Evolutionary conservation across 1,284 basidiomycete genomes (phyloP).

Genomic region (Puccinia novopanici): DNA sequence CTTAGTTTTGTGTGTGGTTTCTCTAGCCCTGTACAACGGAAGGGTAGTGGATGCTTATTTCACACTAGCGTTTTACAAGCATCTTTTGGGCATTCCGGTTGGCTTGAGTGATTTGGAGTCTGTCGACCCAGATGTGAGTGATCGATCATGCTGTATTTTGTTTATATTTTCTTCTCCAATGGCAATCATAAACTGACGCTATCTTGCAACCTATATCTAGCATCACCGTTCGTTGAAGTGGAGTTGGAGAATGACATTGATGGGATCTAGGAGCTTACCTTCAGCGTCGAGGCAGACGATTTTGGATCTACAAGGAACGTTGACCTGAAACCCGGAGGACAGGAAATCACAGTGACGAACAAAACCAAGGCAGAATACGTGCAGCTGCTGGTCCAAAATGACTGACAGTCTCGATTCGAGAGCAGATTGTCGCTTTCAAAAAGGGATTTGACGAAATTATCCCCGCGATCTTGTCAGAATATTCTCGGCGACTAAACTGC

Average conservation of each 20-base stretch:
- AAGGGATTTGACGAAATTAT: slow-evolving; percentile 95
- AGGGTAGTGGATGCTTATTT: too few relatives aligned
- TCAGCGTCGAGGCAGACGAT: slow-evolving; percentile 64
- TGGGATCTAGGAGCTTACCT: slow-evolving; percentile 59
- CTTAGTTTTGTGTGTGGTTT: background rate
- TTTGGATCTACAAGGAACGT: slow-evolving; percentile 86
- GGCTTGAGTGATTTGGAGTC: slow-evolving; percentile 93
- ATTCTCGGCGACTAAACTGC: slow-evolving; percentile 46
- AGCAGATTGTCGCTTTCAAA: slow-evolving; percentile 82
- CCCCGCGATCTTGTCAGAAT: slow-evolving; percentile 61
- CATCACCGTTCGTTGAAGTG: slow-evolving; percentile 66
- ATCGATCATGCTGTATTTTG: too few relatives aligned
- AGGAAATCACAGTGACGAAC: too few relatives aligned
- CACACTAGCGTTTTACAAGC: slow-evolving; percentile 79
- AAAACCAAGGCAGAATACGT: slow-evolving; percentile 98
- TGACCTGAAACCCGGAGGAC: slow-evolving; percentile 79
- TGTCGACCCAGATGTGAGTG: slow-evolving; percentile 73
- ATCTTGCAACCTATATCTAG: slow-evolving; percentile 6
- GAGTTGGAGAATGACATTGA: slow-evolving; percentile 76
- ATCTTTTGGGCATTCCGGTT: slow-evolving; percentile 84
- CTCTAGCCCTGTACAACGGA: slow-evolving; percentile 85
- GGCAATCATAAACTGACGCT: background rate
- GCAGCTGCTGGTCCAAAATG: slow-evolving; percentile 85
- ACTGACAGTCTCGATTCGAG: slow-evolving; percentile 88
- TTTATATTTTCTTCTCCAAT: background rate